Conservation (phyloP, 306 rosid genomes). For the Quercus rubra region DNA sequence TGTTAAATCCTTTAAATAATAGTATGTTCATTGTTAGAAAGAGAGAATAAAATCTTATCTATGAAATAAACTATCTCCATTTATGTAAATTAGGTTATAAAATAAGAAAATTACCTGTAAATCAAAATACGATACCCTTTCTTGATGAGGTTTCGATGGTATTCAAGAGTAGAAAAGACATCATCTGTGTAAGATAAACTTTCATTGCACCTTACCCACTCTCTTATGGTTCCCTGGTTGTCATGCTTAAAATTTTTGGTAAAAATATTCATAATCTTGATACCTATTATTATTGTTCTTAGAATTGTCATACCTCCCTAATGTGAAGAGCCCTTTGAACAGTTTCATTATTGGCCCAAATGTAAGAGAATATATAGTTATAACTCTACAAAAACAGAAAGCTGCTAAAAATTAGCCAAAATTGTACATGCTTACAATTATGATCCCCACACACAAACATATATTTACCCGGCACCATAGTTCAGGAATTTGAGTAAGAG, state of each 20-base stretch:
- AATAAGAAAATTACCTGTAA: constrained; percentile 10
- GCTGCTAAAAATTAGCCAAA: neutral
- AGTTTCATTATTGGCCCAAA: constrained; percentile 19
- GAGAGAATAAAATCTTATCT: too few relatives aligned
- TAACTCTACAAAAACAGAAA: neutral
- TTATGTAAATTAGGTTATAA: neutral
- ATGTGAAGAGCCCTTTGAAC: constrained; percentile 21
- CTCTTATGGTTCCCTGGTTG: constrained; percentile 28
- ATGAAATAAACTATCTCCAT: neutral
- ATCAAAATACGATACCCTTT: constrained; percentile 2
- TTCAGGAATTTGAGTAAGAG: neutral
- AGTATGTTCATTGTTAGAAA: too few relatives aligned
- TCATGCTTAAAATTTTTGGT: neutral
- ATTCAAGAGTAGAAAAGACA: neutral
- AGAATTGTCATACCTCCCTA: constrained; percentile 5
- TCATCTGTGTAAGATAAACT: neutral
- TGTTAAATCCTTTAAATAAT: too few relatives aligned
- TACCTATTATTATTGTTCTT: too few relatives aligned
- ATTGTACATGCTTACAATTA: neutral
- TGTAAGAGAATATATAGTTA: constrained; percentile 6
- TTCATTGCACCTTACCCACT: constrained; percentile 28
- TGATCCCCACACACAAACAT: neutral
- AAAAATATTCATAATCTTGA: too few relatives aligned
- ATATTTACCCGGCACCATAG: constrained; percentile 4
- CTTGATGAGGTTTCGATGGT: constrained; percentile 11